Base-by-base conservation (phyloP, 768 basidiomycete genomes). In the Mycena kentingensis region DNA sequence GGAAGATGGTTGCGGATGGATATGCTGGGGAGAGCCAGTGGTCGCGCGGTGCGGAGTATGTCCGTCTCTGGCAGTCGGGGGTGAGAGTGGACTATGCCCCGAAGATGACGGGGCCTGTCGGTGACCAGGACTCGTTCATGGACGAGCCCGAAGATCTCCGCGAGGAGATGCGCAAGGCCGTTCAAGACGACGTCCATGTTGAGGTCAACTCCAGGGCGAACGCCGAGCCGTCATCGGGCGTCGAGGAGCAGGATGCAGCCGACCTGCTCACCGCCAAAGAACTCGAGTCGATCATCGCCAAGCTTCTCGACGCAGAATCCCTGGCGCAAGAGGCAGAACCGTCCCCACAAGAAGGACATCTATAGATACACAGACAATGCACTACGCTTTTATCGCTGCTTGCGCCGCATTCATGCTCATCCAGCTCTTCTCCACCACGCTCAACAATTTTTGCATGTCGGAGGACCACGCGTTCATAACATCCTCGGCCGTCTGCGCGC, bases 381-480 rank as follows among this genome's bases (percentile, higher is more conserved):
- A 59, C 52, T 59, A 71, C 48, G 72, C 63, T 57, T 77, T 79
- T 55, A 75, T 88, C 19, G 90, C 90, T 41, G 91, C 90, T 66
- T 90, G 82, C 11, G 91, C 90, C 28, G 91, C 90, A 60, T 93
- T 93, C 81, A 93, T 87, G 31, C 88, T 88, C 91, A 93, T 93
- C 91, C 95, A 97, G n/a, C 93, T 93, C 82, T 98, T 98, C 75
- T 99, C 97, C 13, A 94, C 90, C 35, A 97, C 71, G 16, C 88
- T 82, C 54, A 99, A 77, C 64, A 99, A 73, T 72, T 89, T 93
- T 63, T 88, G 90, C 82, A 99, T 93, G 65, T 98, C 95, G 19
- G 86, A 90, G 70, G 93, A 95, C 96, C 97, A 99, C 56, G 93
- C 92, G 65, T 98, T 98, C 87, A 99, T 88, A 5, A 93, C 87